These are phyloP conservation scores for Coleophoma crateriformis DNA, from an alignment of 2,329 filamentous ascomycete genomes.

Conservation along the genomic window DNA sequence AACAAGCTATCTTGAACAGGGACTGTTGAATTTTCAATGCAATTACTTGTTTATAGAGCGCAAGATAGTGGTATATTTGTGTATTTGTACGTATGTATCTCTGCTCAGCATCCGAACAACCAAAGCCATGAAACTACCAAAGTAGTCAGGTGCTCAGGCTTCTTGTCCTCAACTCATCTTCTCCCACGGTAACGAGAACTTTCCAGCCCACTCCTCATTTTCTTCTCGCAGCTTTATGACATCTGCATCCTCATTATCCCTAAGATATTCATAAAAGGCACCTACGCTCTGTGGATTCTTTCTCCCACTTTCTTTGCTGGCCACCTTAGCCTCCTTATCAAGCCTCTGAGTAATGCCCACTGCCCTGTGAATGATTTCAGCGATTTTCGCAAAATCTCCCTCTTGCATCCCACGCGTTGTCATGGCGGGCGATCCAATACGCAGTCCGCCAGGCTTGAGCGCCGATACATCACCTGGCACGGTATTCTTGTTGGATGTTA, in stretches of 20 bases:
- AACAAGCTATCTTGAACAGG: no score
- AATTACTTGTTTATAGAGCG: no score
- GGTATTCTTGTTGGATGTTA: conserved; percentile 98
- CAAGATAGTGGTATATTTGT: no score
- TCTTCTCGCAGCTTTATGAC: no score
- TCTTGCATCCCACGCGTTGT: conserved; percentile 87
- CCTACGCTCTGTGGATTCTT: conserved; percentile 61
- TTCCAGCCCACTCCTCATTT: no score
- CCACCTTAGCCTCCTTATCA: conserved; percentile 65
- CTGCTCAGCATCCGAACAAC: no score
- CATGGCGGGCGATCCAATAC: conserved; percentile 96
- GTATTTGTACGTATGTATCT: no score
- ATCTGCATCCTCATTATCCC: conserved; percentile 47
- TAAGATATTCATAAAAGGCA: conserved; percentile 63
- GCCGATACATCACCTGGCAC: conserved; percentile 93
- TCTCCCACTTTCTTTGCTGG: conserved; percentile 59
- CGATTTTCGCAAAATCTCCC: conserved; percentile 81
- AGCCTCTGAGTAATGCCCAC: conserved; percentile 74
- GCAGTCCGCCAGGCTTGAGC: conserved; percentile 84
- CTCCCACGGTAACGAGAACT: no score
- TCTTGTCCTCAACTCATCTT: no score
- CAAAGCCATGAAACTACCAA: no score
- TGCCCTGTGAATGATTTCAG: conserved; percentile 78
- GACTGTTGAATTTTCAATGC: no score
- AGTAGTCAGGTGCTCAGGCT: no score